Percentiles rank a stretch among this genome's conserved stretches.
Conservation (phyloP, 1,284 basidiomycete genomes). For the Chondrostereum purpureum region DNA sequence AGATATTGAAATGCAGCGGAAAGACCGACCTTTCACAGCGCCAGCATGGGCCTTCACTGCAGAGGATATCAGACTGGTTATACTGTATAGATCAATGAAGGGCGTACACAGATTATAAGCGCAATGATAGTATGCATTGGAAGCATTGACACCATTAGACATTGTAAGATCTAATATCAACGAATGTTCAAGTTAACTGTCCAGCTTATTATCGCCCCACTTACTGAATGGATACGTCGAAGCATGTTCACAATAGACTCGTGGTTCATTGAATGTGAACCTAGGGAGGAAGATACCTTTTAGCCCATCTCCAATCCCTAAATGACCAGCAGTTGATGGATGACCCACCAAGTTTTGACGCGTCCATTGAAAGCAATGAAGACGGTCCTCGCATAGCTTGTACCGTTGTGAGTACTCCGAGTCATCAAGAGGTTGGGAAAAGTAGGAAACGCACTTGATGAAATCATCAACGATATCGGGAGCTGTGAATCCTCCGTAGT, state of each 20-base stretch:
- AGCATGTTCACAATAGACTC: constrained; percentile 33
- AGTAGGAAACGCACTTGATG: constrained; percentile 28
- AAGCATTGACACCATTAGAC: constrained; percentile 30
- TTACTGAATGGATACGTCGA: constrained; percentile 37
- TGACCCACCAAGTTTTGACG: constrained; percentile 38
- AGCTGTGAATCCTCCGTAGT: constrained; percentile 42
- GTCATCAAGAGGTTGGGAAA: not conserved
- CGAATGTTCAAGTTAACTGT: not conserved
- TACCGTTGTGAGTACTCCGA: not conserved
- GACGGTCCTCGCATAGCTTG: constrained; percentile 40
- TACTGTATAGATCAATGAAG: not conserved
- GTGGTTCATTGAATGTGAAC: constrained; percentile 46
- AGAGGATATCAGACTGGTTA: constrained; percentile 1
- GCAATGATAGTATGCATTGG: constrained; percentile 34
- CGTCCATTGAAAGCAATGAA: constrained; percentile 41
- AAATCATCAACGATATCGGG: constrained; percentile 39
- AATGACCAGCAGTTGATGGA: no score
- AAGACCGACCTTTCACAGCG: constrained; percentile 34
- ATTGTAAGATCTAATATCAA: constrained; percentile 27
- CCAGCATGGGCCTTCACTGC: constrained; percentile 41
- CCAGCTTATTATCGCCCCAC: constrained; percentile 12
- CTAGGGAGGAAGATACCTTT: constrained; percentile 15
- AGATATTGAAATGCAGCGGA: not conserved
- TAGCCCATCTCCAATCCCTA: not conserved
- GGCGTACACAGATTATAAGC: constrained; percentile 34